A percentile compares a stretch with the other conserved stretches of the same genome.
These are phyloP conservation scores for Ampelomyces quisqualis DNA, from an alignment of 2,329 filamentous ascomycete species.

Conservation along the genomic window DNA sequence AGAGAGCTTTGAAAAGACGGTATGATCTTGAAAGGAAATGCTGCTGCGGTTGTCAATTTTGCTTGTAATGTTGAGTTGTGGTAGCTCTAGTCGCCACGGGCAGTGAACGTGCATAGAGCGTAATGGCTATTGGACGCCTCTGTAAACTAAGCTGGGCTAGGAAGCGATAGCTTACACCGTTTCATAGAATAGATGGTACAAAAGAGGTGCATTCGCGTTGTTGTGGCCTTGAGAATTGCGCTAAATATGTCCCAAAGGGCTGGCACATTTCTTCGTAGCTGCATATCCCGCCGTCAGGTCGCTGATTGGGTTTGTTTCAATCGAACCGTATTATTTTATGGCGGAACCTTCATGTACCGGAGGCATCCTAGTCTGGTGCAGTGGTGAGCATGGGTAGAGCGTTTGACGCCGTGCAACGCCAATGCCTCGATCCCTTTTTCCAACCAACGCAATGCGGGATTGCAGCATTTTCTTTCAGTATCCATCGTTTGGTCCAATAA, in stretches of 20 bases:
- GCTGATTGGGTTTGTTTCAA: conserved; percentile 21
- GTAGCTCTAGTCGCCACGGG: too few species aligned
- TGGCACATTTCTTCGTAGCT: conserved; percentile 4
- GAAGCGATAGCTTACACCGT: too few species aligned
- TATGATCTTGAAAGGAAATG: neutral
- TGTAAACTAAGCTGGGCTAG: too few species aligned
- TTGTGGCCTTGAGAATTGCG: neutral
- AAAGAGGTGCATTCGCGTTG: too few species aligned
- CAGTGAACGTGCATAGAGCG: too few species aligned
- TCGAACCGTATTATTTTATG: conserved; percentile 1
- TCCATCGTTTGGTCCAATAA: conserved; percentile 27
- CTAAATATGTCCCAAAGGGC: neutral
- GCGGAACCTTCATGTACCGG: conserved; percentile 16
- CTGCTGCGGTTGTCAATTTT: neutral
- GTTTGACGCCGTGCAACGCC: conserved; percentile 40
- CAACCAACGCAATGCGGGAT: conserved; percentile 23
- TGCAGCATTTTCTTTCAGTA: conserved; percentile 21
- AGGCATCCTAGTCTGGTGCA: conserved; percentile 23
- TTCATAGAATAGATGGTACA: too few species aligned
- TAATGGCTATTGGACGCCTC: too few species aligned
- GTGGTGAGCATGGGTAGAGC: conserved; percentile 30
- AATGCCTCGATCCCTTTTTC: conserved; percentile 36
- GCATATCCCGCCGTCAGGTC: conserved; percentile 1
- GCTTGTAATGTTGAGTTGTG: too few species aligned
- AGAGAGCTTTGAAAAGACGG: conserved; percentile 15